Base-by-base conservation (phyloP, 352 stramenopile genomes). In the Phytophthora pistaciae region DNA sequence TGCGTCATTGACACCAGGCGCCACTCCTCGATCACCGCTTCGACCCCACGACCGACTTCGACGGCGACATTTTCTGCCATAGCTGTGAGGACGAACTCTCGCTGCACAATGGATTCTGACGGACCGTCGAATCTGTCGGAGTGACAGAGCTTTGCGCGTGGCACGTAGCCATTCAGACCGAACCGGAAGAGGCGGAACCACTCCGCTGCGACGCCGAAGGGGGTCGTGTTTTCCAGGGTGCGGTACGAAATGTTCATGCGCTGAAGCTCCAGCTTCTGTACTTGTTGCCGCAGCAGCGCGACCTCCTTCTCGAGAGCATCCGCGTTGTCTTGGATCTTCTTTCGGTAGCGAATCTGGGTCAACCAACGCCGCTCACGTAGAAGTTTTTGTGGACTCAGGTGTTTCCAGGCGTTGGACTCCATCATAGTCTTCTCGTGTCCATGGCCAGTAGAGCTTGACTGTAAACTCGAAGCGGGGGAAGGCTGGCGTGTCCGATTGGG, bases 181-280 rank as follows among this genome's bases (percentile, higher is more conserved):
- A 50, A 58, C 31, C 46, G 59, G 40, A 66, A 66, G 9, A 66
- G 13, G 2, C 44, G 59, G 13, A 58, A 58, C 21, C 56, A 66
- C 14, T 66, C 46, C 5, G 31, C 29, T n/a, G 52, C 46, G 8
- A 58, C 25, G 36, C 46, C 49, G n/a, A 21, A 66, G 10, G 59
- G 59, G 10, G 59, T 66, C 16, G 9, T 54, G 21, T 23, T 38
- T 8, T 21, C 33, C 14, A 63, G 50, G 10, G 54, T 25, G 2
- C 40, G 21, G 14, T 7, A 7, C 13, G 23, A 9, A 54, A 42
- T n/a, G 2, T 8, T 25, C 18, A 11, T 20, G 40, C 40, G 40
- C 40, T 48, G 13, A 20, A 48, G 5, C 40, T 48, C 40, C n/a
- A 48, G n/a, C 38, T 8, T 46, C 38, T 46, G 10, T 7, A 46